Percentiles rank a stretch among this genome's conserved stretches.
Evolutionary conservation across 2,329 filamentous ascomycete species (phyloP).

Genomic region (Anthostomella pinea): DNA sequence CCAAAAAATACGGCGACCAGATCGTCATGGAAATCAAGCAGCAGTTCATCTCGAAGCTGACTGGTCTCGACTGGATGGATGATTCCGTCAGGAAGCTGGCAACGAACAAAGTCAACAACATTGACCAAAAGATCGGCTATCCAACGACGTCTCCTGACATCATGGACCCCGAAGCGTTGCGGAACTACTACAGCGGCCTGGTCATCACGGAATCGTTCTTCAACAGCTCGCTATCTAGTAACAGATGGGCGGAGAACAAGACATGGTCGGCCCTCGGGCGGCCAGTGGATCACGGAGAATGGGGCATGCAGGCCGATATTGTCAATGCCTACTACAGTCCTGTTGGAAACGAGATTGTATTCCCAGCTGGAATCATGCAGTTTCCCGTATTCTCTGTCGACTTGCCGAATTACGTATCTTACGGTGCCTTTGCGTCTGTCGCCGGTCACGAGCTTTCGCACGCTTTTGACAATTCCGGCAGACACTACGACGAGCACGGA

Average conservation of each 20-base stretch:
- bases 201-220: constrained; percentile 53
- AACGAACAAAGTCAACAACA: constrained; percentile 61
- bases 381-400: constrained; percentile 56
- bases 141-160: constrained; percentile 60
- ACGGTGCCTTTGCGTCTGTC: constrained; percentile 61
- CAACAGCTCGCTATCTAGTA: constrained; percentile 50
- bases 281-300: constrained; percentile 57
- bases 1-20: constrained; percentile 64
- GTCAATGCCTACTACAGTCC: constrained; percentile 64
- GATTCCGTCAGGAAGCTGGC: constrained; percentile 56
- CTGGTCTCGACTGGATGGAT: constrained; percentile 54
- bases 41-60: constrained; percentile 53
- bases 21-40: constrained; percentile 70
- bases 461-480: constrained; percentile 63
- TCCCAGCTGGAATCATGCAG: constrained; percentile 66
- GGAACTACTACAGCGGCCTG: constrained; percentile 51
- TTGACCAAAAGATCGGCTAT: constrained; percentile 64
- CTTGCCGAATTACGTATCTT: constrained; percentile 53
- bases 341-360: constrained; percentile 61
- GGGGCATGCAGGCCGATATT: constrained; percentile 58
- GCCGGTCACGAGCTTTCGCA: constrained; percentile 64
- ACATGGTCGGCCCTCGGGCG: constrained; percentile 57
- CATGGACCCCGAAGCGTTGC: constrained; percentile 50
- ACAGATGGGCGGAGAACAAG: constrained; percentile 41
- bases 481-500: constrained; percentile 60